phyloP scores from a whole-genome alignment of 1,284 basidiomycete species.

The Ceratobasidium sp. region DNA sequence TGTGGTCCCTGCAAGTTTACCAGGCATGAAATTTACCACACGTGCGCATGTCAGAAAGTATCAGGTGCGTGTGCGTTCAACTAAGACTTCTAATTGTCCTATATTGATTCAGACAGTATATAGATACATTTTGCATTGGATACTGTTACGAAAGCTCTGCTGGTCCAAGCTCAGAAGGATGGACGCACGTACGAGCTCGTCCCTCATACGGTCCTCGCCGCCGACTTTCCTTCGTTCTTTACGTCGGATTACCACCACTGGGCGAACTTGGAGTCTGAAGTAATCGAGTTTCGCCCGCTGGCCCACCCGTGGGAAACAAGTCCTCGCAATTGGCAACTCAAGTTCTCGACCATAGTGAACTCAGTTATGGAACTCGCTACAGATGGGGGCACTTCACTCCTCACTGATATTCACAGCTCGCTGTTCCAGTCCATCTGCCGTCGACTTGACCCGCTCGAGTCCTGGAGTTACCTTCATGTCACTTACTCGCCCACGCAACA shows the following conservation, averaged over 20 bases:
- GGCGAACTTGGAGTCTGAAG: neutral
- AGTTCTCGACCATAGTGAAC: neutral
- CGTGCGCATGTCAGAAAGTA: neutral
- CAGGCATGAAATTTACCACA: conserved; percentile 7
- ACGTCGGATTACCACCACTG: conserved; percentile 23
- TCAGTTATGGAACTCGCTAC: neutral
- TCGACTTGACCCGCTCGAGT: conserved; percentile 25
- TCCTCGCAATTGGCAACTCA: neutral
- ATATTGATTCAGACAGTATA: neutral
- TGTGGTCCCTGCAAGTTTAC: conserved; percentile 14
- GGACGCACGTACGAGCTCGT: neutral
- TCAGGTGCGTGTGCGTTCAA: neutral
- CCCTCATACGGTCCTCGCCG: neutral
- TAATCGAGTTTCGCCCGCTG: conserved; percentile 20
- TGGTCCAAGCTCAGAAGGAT: neutral
- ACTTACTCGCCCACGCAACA: neutral
- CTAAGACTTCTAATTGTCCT: neutral
- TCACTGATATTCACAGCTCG: conserved; percentile 4
- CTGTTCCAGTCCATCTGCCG: neutral
- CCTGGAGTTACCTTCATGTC: conserved; percentile 5
- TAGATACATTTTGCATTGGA: conserved; percentile 20
- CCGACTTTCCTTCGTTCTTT: conserved; percentile 16
- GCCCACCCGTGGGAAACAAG: neutral
- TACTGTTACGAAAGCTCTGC: neutral
- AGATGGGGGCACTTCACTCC: neutral